Percentiles rank a stretch among this genome's conserved stretches.
phyloP scores from a whole-genome alignment of 2,329 filamentous ascomycete genomes.

The Atkinsonella texensis region DNA sequence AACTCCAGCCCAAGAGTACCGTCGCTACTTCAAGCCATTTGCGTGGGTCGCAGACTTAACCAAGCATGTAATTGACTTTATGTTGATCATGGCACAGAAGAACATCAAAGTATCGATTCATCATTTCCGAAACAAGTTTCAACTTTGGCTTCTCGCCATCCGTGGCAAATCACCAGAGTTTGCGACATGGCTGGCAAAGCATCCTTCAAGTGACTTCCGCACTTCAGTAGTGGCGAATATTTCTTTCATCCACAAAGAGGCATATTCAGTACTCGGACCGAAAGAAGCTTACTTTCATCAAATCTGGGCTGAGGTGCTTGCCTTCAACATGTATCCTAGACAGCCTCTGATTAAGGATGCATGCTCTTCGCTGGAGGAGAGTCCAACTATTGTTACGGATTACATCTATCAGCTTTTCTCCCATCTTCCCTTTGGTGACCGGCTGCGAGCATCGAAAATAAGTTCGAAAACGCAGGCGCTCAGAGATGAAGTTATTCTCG shows the following conservation, averaged over 20 bases:
- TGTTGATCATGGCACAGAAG: constrained; percentile 25
- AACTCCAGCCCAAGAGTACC: constrained; percentile 47
- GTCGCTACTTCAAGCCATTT: constrained; percentile 49
- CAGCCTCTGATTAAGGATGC: constrained; percentile 5
- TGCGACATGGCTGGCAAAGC: constrained; percentile 39
- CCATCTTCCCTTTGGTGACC: constrained; percentile 45
- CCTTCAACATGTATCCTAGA: constrained; percentile 21
- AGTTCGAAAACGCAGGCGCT: constrained; percentile 16
- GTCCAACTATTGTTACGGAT: constrained; percentile 55
- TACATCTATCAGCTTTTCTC: constrained; percentile 55
- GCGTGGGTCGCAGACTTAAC: constrained; percentile 58
- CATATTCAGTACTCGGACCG: constrained; percentile 32
- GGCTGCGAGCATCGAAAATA: constrained; percentile 29
- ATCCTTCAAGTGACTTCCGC: constrained; percentile 48
- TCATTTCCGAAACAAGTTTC: constrained; percentile 47
- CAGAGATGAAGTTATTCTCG: constrained; percentile 16
- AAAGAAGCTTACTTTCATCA: constrained; percentile 22
- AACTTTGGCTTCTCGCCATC: constrained; percentile 36
- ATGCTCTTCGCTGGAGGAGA: background rate
- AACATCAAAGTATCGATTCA: constrained; percentile 32
- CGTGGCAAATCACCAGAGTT: constrained; percentile 35
- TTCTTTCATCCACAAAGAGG: constrained; percentile 55
- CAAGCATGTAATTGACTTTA: constrained; percentile 62
- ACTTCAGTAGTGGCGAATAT: constrained; percentile 45
- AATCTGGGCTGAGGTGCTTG: constrained; percentile 42